phyloP scores from a whole-genome alignment of 2,329 filamentous ascomycete genomes.

The Arthroderma uncinatum region DNA sequence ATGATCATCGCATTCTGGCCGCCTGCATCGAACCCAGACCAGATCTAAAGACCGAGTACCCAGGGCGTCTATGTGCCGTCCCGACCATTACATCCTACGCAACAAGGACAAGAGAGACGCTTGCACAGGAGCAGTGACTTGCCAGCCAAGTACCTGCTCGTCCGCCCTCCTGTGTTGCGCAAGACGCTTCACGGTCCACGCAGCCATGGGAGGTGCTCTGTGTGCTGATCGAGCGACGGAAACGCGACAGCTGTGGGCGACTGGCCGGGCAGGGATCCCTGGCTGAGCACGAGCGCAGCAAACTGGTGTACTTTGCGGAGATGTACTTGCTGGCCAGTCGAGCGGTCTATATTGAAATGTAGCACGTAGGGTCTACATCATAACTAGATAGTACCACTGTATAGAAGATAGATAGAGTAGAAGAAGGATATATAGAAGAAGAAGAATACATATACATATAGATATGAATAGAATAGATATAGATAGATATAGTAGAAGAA shows the following conservation, averaged over 20 bases:
- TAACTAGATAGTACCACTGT: too few species aligned
- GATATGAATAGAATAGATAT: too few species aligned
- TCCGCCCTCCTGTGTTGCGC: neutral
- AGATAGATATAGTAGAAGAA: too few species aligned
- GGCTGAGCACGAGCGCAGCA: neutral
- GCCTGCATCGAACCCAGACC: neutral
- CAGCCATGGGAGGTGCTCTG: too few species aligned
- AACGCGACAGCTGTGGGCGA: constrained; percentile 1
- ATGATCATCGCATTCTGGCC: too few species aligned
- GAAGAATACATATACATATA: too few species aligned
- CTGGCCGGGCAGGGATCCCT: neutral
- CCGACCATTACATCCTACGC: neutral
- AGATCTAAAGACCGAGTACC: neutral
- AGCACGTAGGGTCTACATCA: too few species aligned
- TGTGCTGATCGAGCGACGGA: neutral
- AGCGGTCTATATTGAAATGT: too few species aligned
- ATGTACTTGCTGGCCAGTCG: neutral
- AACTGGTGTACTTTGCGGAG: constrained; percentile 3
- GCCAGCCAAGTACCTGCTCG: neutral
- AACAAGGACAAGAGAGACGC: neutral
- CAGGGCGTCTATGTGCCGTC: neutral
- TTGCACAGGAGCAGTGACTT: neutral
- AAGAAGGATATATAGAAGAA: too few species aligned
- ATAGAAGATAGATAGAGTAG: too few species aligned
- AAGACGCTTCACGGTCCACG: too few species aligned